Percentiles rank a stretch among this genome's conserved stretches.
phyloP scores from a whole-genome alignment of 306 rosid genomes.

The Lablab purpureus region DNA sequence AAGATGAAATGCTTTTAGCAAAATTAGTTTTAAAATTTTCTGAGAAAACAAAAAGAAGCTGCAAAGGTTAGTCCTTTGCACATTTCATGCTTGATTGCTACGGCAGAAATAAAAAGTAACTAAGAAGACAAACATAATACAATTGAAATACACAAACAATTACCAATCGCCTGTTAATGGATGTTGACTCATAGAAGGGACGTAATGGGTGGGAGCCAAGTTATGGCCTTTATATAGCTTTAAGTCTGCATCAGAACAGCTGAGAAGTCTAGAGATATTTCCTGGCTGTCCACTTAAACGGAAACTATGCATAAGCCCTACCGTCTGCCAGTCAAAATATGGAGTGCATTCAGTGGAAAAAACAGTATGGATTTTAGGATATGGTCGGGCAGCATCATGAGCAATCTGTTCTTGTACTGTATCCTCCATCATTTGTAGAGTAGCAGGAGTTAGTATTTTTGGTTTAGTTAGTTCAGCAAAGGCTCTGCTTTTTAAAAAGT shows the following conservation, averaged over 20 bases:
- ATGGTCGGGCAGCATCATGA: constrained; percentile 15
- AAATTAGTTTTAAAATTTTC: not conserved
- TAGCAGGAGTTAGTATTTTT: constrained; percentile 41
- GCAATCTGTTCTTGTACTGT: constrained; percentile 12
- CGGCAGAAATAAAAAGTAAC: constrained; percentile 31
- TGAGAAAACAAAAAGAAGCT: not conserved
- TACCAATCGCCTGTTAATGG: constrained; percentile 52
- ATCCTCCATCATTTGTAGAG: constrained; percentile 43
- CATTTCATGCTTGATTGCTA: not conserved
- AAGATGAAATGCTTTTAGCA: not conserved
- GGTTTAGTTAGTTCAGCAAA: constrained; percentile 49
- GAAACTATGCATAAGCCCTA: constrained; percentile 50
- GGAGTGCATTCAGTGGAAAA: constrained; percentile 47
- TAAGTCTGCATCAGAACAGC: constrained; percentile 45
- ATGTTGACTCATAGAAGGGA: constrained; percentile 51
- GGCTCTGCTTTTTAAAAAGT: constrained; percentile 44
- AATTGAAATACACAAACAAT: constrained; percentile 23
- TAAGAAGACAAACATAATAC: constrained; percentile 28
- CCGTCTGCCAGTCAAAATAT: constrained; percentile 51
- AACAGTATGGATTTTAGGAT: constrained; percentile 46
- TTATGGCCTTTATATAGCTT: constrained; percentile 46
- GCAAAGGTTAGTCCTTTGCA: not conserved
- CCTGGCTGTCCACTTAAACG: constrained; percentile 51
- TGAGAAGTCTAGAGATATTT: constrained; percentile 49
- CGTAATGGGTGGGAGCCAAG: constrained; percentile 50